Evolutionary conservation across 164 flowering plant species (phyloP).

Genomic region (Macadamia tetraphylla): DNA sequence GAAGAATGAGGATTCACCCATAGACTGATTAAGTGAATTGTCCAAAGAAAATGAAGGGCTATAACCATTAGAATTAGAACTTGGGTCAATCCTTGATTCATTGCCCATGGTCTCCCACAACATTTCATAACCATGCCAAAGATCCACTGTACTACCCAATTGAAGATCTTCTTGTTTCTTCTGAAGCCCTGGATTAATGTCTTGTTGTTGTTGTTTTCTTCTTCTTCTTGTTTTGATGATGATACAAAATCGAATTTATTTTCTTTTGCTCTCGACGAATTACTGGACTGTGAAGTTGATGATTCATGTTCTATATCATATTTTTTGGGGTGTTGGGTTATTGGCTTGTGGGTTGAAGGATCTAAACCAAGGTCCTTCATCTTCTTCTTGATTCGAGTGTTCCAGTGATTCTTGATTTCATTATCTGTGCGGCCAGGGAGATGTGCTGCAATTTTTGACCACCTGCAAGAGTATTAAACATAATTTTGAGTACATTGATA

Average conservation of each 20-base stretch:
- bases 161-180: constrained; percentile 17
- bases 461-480: constrained; percentile 27
- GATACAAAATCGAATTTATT: background rate
- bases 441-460: constrained; percentile 80
- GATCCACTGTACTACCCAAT: constrained; percentile 11
- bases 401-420: constrained; percentile 84
- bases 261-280: constrained; percentile 1
- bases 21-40: constrained; percentile 25
- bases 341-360: constrained; percentile 53
- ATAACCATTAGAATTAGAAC: constrained; percentile 9
- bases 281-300: constrained; percentile 1
- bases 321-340: constrained; percentile 14
- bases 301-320: constrained; percentile 9
- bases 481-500: no score
- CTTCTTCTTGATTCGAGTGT: constrained; percentile 63
- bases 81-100: constrained; percentile 23
- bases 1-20: constrained; percentile 21
- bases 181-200: background rate
- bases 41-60: constrained; percentile 29
- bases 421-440: constrained; percentile 74
- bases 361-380: constrained; percentile 50
- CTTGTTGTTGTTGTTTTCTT: background rate
- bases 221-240: background rate
- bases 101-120: constrained; percentile 24
- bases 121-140: constrained; percentile 23